Percentiles rank a stretch among this genome's conserved stretches.
Evolutionary conservation across 1,139 yeast species (phyloP).

Genomic region (Nakaseomyces nivariensis): DNA sequence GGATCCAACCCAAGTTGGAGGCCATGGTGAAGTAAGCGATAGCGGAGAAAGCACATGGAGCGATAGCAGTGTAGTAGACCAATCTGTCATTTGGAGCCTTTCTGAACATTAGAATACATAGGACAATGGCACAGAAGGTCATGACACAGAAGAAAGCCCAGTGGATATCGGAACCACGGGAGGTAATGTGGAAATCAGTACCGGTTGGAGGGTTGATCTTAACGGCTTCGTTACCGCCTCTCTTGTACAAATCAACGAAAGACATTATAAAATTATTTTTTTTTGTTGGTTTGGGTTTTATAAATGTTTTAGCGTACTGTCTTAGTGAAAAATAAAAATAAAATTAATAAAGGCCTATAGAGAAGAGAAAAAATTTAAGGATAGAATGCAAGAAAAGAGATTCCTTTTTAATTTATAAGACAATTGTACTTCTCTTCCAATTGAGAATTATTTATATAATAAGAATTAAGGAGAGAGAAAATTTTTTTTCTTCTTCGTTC

Average conservation of each 20-base stretch:
- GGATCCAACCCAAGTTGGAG: constrained; percentile 54
- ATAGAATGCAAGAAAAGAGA: too few species aligned
- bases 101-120: constrained; percentile 44
- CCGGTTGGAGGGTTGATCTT: constrained; percentile 16
- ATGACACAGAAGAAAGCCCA: constrained; percentile 35
- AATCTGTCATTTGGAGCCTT: constrained; percentile 16
- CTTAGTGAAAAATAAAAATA: background rate
- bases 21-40: constrained; percentile 53
- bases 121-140: constrained; percentile 20
- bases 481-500: background rate
- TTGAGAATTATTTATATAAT: too few species aligned
- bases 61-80: constrained; percentile 30
- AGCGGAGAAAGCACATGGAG: constrained; percentile 39
- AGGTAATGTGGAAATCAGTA: constrained; percentile 18
- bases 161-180: constrained; percentile 21
- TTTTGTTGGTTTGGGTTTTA: background rate
- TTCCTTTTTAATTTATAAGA: too few species aligned
- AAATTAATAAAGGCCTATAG: background rate
- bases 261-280: background rate
- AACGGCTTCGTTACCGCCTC: constrained; percentile 21
- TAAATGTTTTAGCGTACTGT: background rate
- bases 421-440: too few species aligned
- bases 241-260: constrained; percentile 14
- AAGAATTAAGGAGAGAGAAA: too few species aligned
- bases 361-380: too few species aligned